Base-by-base conservation (phyloP, 495 filamentous ascomycete species). In the Corynascus novoguineensis region DNA sequence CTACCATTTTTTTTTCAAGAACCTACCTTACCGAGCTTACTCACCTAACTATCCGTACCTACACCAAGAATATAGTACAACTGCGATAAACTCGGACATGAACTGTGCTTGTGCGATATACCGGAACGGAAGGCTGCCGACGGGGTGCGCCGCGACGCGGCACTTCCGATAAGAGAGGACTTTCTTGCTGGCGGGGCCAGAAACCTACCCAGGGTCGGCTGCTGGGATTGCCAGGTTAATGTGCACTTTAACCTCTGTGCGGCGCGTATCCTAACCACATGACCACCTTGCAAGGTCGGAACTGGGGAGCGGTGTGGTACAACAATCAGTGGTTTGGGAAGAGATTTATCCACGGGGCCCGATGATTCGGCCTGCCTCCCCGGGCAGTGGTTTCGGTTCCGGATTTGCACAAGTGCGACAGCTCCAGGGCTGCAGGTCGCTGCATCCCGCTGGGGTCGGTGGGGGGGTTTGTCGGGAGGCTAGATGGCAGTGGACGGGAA, bases 301-400 rank as follows among this genome's bases (percentile, higher is more conserved):
- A 34, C 27, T 34, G 2, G 28, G 41, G 35, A 55, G 58, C 52
- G 58, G 58, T 60, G 58, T 60, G 52, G n/a, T 32, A 28, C 24
- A 27, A 19, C n/a, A n/a, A 49, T 55, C 58, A 55, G 46, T 60
- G 35, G 50, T 17, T 28, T n/a, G 45, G 51, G 19, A 48, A 60
- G 58, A 60, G 19, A 45, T 60, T 55, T 60, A 35, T 9, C 21
- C 15, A 21, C 11, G 28, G 27, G 35, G 19, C 17, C 31, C 9
- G 4, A 38, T 55, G 58, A 55, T 60, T 60, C 58, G 57, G 22
- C 19, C 24, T 52, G 14, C 22, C 10, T 9, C 27, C 37, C 14
- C 28, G 8, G 11, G 21, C 11, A 28, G 19, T n/a, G 25, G 14
- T 58, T 17, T 45, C 35, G 28, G 27, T 42, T 50, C 47, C 47